Evolutionary conservation across 495 filamentous ascomycete species (phyloP).

Genomic region (Penicillium egyptiacum): DNA sequence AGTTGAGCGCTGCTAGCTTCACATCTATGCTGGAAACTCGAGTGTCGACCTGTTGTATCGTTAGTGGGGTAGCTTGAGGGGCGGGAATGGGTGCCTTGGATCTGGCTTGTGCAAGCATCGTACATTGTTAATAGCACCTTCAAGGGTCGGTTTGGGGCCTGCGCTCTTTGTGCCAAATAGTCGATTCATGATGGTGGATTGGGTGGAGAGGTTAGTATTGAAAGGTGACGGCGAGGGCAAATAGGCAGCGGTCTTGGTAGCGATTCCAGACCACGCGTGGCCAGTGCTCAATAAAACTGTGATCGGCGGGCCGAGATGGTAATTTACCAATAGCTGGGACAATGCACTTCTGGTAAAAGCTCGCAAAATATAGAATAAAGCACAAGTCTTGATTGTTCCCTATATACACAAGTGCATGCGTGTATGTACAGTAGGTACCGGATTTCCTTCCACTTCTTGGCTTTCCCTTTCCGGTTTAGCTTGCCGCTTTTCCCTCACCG

Average conservation of each 20-base stretch:
- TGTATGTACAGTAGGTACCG: background rate
- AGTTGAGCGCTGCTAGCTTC: constrained; percentile 87
- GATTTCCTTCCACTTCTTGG: background rate
- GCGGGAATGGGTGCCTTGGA: constrained; percentile 5
- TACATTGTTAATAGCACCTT: constrained; percentile 82
- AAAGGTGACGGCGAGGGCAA: constrained; percentile 3
- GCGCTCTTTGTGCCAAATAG: constrained; percentile 89
- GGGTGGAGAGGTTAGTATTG: constrained; percentile 2
- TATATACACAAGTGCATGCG: background rate
- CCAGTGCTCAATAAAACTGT: constrained; percentile 11
- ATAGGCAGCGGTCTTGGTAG: background rate
- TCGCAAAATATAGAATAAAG: background rate
- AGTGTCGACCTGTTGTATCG: constrained; percentile 62
- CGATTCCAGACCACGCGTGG: constrained; percentile 10
- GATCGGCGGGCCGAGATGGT: constrained; percentile 11
- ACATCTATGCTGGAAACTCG: constrained; percentile 90
- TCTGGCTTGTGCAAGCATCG: constrained; percentile 12
- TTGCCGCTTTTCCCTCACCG: background rate
- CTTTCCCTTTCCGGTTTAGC: background rate
- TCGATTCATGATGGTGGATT: constrained; percentile 73
- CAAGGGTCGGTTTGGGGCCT: constrained; percentile 87
- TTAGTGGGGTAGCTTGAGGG: constrained; percentile 8
- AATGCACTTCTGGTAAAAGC: background rate
- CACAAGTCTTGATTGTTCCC: background rate
- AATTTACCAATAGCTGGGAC: constrained; percentile 5